phyloP scores from a whole-genome alignment of 2,329 filamentous ascomycete species.

The Curvularia verruculosa region DNA sequence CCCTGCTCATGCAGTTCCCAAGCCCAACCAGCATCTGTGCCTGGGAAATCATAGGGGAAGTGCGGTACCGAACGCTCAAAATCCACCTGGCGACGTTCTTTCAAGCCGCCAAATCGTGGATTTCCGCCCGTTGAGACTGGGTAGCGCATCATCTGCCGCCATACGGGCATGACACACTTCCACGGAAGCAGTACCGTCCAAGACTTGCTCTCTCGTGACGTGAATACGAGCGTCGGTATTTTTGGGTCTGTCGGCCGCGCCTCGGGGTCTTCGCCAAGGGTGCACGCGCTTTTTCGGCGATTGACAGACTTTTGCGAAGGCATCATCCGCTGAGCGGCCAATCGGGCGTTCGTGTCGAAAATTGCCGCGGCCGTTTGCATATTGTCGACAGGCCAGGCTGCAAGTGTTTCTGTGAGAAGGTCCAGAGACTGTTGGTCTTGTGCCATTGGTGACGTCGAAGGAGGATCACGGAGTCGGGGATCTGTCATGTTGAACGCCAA shows the following conservation, averaged over 20 bases:
- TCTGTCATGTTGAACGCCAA: constrained; percentile 78
- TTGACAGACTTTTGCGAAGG: constrained; percentile 81
- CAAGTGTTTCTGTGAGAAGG: constrained; percentile 64
- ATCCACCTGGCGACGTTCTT: constrained; percentile 77
- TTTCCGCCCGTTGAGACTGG: constrained; percentile 80
- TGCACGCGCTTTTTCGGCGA: constrained; percentile 68
- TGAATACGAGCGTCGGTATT: constrained; percentile 77
- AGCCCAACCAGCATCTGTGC: constrained; percentile 75
- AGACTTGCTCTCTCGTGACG: constrained; percentile 61
- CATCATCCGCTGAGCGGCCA: constrained; percentile 68
- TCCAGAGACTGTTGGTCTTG: constrained; percentile 33
- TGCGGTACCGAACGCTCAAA: constrained; percentile 80
- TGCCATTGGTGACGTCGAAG: constrained; percentile 56
- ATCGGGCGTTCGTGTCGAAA: constrained; percentile 71
- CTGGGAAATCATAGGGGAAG: constrained; percentile 86
- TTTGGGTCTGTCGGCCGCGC: constrained; percentile 68
- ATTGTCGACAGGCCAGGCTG: constrained; percentile 70
- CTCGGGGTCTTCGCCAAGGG: constrained; percentile 67
- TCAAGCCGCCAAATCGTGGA: constrained; percentile 79
- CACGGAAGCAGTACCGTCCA: constrained; percentile 90
- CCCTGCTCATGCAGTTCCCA: constrained; percentile 75
- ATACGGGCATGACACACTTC: constrained; percentile 84
- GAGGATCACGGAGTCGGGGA: constrained; percentile 79
- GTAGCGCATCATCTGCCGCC: constrained; percentile 84
- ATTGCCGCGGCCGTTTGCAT: constrained; percentile 59